These are phyloP conservation scores for Nemania sp. DNA, from an alignment of 2,329 filamentous ascomycete species.

Conservation along the genomic window DNA sequence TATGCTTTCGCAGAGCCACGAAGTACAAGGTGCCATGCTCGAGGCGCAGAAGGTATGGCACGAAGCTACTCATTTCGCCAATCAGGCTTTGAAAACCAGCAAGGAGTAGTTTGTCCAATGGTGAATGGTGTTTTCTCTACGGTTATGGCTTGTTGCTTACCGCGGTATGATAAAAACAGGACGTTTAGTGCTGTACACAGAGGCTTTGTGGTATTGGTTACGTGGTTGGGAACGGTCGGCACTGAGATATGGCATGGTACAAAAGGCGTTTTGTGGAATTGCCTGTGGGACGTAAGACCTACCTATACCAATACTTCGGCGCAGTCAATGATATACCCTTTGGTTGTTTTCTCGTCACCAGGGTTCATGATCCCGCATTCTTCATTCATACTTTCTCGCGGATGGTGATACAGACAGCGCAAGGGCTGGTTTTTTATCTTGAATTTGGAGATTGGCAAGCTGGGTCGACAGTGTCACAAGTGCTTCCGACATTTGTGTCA, in stretches of 20 bases:
- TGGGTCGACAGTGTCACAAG: not conserved
- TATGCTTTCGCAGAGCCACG: conserved; percentile 75
- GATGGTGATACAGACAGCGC: not conserved
- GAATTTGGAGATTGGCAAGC: not conserved
- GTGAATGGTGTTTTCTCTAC: not conserved
- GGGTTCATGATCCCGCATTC: not conserved
- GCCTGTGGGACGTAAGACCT: not conserved
- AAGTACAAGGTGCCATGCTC: conserved; percentile 67
- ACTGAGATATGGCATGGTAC: conserved; percentile 8
- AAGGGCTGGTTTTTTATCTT: too few relatives aligned
- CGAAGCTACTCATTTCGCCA: conserved; percentile 36
- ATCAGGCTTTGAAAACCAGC: conserved; percentile 34
- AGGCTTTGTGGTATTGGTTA: not conserved
- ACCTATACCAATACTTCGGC: not conserved
- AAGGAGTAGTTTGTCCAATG: conserved; percentile 13
- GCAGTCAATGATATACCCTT: conserved; percentile 22
- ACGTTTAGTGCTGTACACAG: conserved; percentile 18
- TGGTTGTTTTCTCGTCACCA: not conserved
- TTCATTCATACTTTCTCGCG: not conserved
- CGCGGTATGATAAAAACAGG: not conserved
- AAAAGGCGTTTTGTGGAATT: conserved; percentile 20
- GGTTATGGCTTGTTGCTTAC: conserved; percentile 10
- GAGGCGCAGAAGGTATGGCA: conserved; percentile 55
- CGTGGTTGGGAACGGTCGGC: conserved; percentile 5
- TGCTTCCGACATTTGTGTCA: not conserved